phyloP scores from a whole-genome alignment of 1,284 basidiomycete species.

The Kwoniella shivajii region DNA sequence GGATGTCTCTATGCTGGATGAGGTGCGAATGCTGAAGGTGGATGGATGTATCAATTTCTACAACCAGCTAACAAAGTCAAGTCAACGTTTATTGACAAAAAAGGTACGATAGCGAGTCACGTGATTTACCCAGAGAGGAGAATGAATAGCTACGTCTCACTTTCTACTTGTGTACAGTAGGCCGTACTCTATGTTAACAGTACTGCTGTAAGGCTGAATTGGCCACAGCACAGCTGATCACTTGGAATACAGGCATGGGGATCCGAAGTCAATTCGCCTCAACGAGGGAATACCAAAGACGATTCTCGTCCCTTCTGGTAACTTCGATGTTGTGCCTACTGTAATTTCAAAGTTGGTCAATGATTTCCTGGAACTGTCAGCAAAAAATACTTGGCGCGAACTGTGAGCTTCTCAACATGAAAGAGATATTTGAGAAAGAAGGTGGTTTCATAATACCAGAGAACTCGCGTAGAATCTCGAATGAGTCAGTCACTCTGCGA shows the following conservation, averaged over 20 bases:
- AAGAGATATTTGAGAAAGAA: no score
- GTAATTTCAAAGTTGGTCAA: no score
- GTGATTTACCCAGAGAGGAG: neutral
- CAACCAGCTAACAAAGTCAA: neutral
- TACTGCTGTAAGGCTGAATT: no score
- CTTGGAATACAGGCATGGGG: conserved; percentile 8
- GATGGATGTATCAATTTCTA: neutral
- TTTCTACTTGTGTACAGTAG: no score
- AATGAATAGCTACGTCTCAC: no score
- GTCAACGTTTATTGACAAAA: neutral
- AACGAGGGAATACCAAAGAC: conserved; percentile 14
- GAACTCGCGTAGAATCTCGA: no score
- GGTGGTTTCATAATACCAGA: no score
- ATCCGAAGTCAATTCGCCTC: neutral
- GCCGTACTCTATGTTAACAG: no score
- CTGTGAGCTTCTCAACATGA: conserved; percentile 1
- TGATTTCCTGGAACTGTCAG: no score
- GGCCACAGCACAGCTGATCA: no score
- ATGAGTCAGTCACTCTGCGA: no score
- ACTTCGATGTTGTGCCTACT: conserved; percentile 38
- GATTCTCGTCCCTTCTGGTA: conserved; percentile 45
- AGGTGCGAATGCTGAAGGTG: neutral
- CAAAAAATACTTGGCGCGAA: neutral
- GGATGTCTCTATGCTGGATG: no score
- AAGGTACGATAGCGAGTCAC: neutral